Base-by-base conservation (phyloP, 805 yeast species). In the Metschnikowia koreensis region DNA sequence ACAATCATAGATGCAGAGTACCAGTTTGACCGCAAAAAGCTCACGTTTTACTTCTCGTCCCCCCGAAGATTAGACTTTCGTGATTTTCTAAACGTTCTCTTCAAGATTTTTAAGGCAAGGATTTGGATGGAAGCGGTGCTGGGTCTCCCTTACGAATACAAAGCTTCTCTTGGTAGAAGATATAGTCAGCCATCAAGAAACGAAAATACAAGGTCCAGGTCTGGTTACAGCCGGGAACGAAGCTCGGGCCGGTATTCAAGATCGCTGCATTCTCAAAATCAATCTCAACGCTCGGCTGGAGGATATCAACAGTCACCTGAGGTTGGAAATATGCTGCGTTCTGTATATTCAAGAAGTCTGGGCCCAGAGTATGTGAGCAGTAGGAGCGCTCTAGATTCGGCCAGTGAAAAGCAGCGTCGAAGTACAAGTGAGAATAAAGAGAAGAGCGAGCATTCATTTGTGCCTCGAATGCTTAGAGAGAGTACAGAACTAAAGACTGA, bases 91-190 rank as follows among this genome's bases (percentile, higher is more conserved):
- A 82, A 86, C 53, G 93, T 87, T 61, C 68, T 87, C 31, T 87
- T 86, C 74, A 82, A 85, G 63, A 81, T 84, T 53, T 87, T 85
- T 72, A 87, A 87, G 68, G 86, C 92, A 0, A 75, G 93, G 61
- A 87, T 87, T 57, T 88, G 96, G 94, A 71, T 88, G 68, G 86
- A 92, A 74, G 92, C 94, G 0, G 87, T 86, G 28, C 66, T 58
- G 44, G 79, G 78, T 3, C 59, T 68, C 28, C 77, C 78, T 1
- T 70, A 62, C 46, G 55, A 53, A 27, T 22, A 48, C 36, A 29
- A 31, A 17, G 26, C 11, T n/a, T 3, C 39, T 2, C 8, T 12
- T 7, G 51, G 33, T 17, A 40, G 46, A 38, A 41, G 48, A 15
- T 26, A 41, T 15, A 41, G 37, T 17, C 43, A 41, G 17, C 17